Evolutionary conservation across 495 filamentous ascomycete species (phyloP).

Genomic region (Trichoderma orchidacearum): DNA sequence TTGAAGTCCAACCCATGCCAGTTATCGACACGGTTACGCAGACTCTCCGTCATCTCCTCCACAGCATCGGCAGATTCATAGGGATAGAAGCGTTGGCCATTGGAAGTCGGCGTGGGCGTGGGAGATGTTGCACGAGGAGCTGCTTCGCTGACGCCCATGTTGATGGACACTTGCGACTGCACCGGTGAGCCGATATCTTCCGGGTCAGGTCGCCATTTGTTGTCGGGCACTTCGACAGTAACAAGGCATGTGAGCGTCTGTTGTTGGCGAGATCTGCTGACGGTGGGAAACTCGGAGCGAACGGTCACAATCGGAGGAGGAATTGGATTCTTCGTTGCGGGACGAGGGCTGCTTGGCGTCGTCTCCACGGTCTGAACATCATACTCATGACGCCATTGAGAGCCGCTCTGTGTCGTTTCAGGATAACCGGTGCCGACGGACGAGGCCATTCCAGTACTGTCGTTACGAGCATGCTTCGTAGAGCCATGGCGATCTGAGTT

Average conservation of each 20-base stretch:
- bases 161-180: constrained; percentile 19
- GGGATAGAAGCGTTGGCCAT: constrained; percentile 29
- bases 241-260: constrained; percentile 90
- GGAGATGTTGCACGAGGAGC: constrained; percentile 37
- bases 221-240: constrained; percentile 87
- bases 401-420: constrained; percentile 44
- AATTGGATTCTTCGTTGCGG: constrained; percentile 74
- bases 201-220: constrained; percentile 76
- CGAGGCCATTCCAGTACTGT: constrained; percentile 56
- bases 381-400: constrained; percentile 73
- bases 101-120: constrained; percentile 19
- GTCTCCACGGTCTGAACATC: constrained; percentile 95
- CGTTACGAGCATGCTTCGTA: constrained; percentile 60
- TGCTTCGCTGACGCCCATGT: constrained; percentile 11
- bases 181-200: constrained; percentile 65
- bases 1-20: constrained; percentile 96
- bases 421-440: constrained; percentile 52
- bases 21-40: constrained; percentile 82
- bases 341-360: constrained; percentile 60
- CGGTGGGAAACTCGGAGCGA: constrained; percentile 90
- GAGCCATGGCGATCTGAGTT: constrained; percentile 48
- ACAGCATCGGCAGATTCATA: constrained; percentile 55
- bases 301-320: constrained; percentile 83
- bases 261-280: constrained; percentile 84
- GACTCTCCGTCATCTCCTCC: constrained; percentile 73